These are phyloP conservation scores for Rhizomucor miehei DNA, from an alignment of 371 early-diverging fungal species.

Conservation along the genomic window DNA sequence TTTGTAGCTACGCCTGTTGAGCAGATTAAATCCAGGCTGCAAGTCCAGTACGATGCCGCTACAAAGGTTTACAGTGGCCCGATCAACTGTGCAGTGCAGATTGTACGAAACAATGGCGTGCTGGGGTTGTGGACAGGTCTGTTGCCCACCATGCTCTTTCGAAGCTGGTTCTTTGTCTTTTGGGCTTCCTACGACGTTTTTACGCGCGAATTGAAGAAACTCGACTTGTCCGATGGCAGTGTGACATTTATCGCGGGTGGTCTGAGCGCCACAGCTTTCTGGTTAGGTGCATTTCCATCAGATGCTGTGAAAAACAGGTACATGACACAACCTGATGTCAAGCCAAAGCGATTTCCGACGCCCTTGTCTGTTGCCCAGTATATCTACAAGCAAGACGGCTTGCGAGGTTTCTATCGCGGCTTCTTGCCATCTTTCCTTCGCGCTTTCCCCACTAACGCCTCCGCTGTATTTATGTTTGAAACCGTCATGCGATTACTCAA, in stretches of 20 bases:
- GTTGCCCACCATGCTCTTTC: slow-evolving; percentile 75
- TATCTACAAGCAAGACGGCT: slow-evolving; percentile 64
- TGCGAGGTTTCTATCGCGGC: slow-evolving; percentile 41
- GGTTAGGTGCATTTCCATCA: slow-evolving; percentile 82
- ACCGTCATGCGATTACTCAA: slow-evolving; percentile 51
- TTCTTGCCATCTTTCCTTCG: slow-evolving; percentile 85
- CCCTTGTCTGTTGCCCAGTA: slow-evolving; percentile 47
- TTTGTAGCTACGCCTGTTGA: slow-evolving; percentile 94
- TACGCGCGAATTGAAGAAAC: slow-evolving; percentile 41
- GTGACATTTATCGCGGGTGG: slow-evolving; percentile 89
- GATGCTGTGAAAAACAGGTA: slow-evolving; percentile 90
- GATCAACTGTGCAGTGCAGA: slow-evolving; percentile 76
- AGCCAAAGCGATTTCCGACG: slow-evolving; percentile 60
- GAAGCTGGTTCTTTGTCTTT: slow-evolving; percentile 87
- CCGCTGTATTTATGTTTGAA: slow-evolving; percentile 81
- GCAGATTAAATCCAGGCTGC: slow-evolving; percentile 78
- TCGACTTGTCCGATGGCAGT: slow-evolving; percentile 49
- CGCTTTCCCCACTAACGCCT: slow-evolving; percentile 90
- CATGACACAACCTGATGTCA: slow-evolving; percentile 86
- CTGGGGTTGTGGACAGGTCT: slow-evolving; percentile 84
- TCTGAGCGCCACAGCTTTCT: slow-evolving; percentile 86
- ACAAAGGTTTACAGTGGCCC: slow-evolving; percentile 79
- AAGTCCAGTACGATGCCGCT: slow-evolving; percentile 84
- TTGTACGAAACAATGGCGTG: slow-evolving; percentile 75
- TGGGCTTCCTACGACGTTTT: slow-evolving; percentile 86